Conservation (phyloP, 768 basidiomycete genomes). For the Polyporus arcularius region DNA sequence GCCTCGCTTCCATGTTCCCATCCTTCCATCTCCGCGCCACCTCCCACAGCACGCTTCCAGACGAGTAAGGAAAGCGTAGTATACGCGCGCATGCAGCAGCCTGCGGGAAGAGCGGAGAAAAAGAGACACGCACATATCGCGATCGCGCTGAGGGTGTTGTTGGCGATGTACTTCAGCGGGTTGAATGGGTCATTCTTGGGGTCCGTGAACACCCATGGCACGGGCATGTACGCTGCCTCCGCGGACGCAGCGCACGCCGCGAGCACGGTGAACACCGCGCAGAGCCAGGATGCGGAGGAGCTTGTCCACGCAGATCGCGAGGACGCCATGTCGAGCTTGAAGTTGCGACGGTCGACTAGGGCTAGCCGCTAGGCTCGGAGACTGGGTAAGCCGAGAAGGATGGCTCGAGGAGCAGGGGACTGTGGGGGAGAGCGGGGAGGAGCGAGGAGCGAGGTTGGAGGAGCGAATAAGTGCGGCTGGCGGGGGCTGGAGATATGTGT, state of each 20-base stretch:
- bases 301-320: not conserved
- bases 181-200: conserved; percentile 56
- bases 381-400: too few relatives aligned
- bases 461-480: not conserved
- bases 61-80: conserved; percentile 7
- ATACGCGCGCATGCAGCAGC: not conserved
- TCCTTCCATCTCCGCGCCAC: not conserved
- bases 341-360: too few relatives aligned
- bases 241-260: conserved; percentile 1
- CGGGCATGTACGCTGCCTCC: conserved; percentile 35
- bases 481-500: not conserved
- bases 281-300: not conserved
- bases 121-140: conserved; percentile 42
- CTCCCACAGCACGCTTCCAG: not conserved
- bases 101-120: not conserved
- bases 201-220: conserved; percentile 33
- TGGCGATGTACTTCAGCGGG: conserved; percentile 56
- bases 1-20: not conserved
- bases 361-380: too few relatives aligned
- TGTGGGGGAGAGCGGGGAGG: too few relatives aligned
- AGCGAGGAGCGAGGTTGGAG: not conserved
- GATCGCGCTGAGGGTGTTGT: conserved; percentile 51
- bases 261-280: conserved; percentile 5
- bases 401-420: too few relatives aligned
- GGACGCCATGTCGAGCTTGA: not conserved